Conservation (phyloP, 148 eudicot species). For the Vaccinium myrtillus region DNA sequence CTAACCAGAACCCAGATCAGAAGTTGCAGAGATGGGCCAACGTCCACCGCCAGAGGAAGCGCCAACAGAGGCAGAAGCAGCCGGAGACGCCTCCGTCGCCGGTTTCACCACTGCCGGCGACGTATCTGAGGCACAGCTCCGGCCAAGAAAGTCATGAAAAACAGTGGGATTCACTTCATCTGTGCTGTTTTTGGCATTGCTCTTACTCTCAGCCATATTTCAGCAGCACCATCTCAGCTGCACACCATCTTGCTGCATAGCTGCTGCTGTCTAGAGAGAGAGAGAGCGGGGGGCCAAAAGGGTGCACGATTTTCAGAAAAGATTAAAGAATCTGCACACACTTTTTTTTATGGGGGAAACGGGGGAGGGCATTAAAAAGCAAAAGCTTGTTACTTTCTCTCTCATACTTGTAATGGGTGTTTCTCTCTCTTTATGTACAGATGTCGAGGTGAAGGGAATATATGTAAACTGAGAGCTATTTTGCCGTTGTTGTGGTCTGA, state of each 20-base stretch:
- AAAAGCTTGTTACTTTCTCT: constrained; percentile 27
- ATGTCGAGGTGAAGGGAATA: not conserved
- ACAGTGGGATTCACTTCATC: constrained; percentile 38
- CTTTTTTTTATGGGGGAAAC: constrained; percentile 9
- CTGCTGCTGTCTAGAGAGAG: constrained; percentile 8
- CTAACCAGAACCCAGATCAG: constrained; percentile 56
- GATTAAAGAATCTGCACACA: constrained; percentile 5
- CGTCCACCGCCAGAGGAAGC: constrained; percentile 37
- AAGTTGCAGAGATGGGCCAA: constrained; percentile 34
- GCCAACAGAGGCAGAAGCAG: constrained; percentile 35
- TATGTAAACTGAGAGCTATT: not conserved
- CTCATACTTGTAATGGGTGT: not conserved
- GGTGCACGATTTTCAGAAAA: constrained; percentile 40
- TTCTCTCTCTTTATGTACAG: not conserved
- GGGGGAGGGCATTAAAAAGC: constrained; percentile 39
- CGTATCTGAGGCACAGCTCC: constrained; percentile 30
- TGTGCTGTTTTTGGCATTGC: constrained; percentile 18
- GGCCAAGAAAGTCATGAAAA: constrained; percentile 63
- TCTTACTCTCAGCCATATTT: constrained; percentile 31
- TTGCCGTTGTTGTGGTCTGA: not conserved
- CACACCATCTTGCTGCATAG: constrained; percentile 15
- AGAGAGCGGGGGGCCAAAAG: constrained; percentile 11
- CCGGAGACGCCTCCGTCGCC: constrained; percentile 32
- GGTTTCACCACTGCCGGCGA: constrained; percentile 24
- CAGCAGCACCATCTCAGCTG: constrained; percentile 26